Evolutionary conservation across 176 grass and related monocot genomes (phyloP).

Genomic region (Phoenix roebelenii): DNA sequence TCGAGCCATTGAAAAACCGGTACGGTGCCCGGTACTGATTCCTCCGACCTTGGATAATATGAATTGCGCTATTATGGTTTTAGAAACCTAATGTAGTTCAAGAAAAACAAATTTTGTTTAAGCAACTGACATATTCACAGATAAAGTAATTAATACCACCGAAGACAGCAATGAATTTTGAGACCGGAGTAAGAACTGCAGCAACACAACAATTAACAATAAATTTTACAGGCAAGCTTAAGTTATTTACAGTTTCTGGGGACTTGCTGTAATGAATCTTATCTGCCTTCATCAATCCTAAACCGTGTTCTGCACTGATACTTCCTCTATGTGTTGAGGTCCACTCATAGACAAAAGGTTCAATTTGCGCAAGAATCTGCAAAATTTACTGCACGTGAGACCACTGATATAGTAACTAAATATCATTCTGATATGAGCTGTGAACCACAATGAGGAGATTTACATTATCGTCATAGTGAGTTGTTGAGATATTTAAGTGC

Average conservation of each 20-base stretch:
- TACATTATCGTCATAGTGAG: slow-evolving; percentile 67
- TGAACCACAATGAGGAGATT: slow-evolving; percentile 4
- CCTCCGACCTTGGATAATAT: too few species aligned
- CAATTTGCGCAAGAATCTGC: slow-evolving; percentile 64
- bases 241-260: slow-evolving; percentile 56
- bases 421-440: neutral
- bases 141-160: neutral
- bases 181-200: neutral
- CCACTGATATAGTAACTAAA: slow-evolving; percentile 15
- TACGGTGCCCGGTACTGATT: too few species aligned
- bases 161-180: neutral
- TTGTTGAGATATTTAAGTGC: slow-evolving; percentile 74
- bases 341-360: slow-evolving; percentile 95
- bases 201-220: neutral
- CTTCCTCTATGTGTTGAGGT: slow-evolving; percentile 86
- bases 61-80: too few species aligned
- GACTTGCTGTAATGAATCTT: slow-evolving; percentile 98
- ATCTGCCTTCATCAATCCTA: slow-evolving; percentile 91
- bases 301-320: slow-evolving; percentile 84
- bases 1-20: too few species aligned
- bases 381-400: slow-evolving; percentile 21
- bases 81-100: too few species aligned
- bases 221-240: slow-evolving; percentile 7
- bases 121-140: too few species aligned
- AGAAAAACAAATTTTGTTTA: too few species aligned